Conservation (phyloP, 495 filamentous ascomycete species). For the Daldinia vernicosa region DNA sequence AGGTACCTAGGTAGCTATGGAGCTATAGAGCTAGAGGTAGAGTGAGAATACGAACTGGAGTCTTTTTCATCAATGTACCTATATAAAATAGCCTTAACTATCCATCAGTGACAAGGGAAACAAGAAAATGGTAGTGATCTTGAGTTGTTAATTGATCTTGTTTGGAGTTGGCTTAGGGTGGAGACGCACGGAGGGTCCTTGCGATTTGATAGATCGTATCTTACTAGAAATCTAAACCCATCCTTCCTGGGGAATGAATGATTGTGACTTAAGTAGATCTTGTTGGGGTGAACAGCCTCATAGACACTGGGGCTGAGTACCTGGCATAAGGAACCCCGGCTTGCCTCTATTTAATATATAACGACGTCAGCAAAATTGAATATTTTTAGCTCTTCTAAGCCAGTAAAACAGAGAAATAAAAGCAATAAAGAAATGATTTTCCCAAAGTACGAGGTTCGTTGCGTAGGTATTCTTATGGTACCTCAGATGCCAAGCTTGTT, state of each 20-base stretch:
- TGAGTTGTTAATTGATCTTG: not conserved
- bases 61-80: not conserved
- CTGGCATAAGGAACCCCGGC: not conserved
- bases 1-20: not conserved
- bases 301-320: not conserved
- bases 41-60: not conserved
- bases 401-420: not conserved
- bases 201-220: not conserved
- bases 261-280: not conserved
- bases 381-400: not conserved
- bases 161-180: not conserved
- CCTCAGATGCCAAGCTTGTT: not conserved
- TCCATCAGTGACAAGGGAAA: not conserved
- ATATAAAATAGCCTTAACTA: not conserved
- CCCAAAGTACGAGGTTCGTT: not conserved
- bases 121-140: not conserved
- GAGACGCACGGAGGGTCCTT: not conserved
- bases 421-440: not conserved
- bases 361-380: not conserved
- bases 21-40: not conserved
- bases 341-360: not conserved
- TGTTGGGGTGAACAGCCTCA: slow-evolving; percentile 1
- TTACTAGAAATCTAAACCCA: not conserved
- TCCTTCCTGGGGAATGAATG: not conserved
- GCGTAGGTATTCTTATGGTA: not conserved